Base-by-base conservation (phyloP, 768 basidiomycete species). In the Pleurotus tuoliensis region DNA sequence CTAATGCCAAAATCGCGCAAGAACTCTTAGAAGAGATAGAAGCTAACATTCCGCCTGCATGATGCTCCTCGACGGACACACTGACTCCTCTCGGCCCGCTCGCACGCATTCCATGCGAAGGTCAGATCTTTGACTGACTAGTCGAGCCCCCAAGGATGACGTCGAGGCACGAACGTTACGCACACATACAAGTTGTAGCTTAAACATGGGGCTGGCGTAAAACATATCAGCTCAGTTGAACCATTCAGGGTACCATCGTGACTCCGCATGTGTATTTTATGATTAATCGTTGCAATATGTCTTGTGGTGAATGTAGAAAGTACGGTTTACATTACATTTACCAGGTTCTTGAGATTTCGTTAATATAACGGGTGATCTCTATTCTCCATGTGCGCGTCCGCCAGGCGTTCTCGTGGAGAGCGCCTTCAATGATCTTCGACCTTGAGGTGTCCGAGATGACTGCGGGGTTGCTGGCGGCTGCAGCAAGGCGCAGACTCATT, bases 1-100 rank as follows among this genome's bases (percentile, higher is more conserved):
- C 82, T 43, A 88, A 76, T 64, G 82, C 85, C 41, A 88, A 88
- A 72, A 82, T 88, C 58, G 87, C 88, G 6, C 74, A 79, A 59
- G 88, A 89, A 46, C 74, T 91, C 37, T 69, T 89, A 58, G 82
- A 86, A 55, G 77, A 79, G 62, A 79, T 83, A 47, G 71, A 74
- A 47, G 72, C 74, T 46, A 76, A 80, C 65, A 74, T 82, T 59
- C 81, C 81, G 47, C 48, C 69, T 18, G 73, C 59, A 69, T 68
- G 47, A 74, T 55, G 39, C 37, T 11, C 30, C 55, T 9, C 43
- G 16, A 25, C 11, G 41, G 30, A 16, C 9, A 30, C 39, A n/a
- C 41, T n/a, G 16, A 15, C 16, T 25, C 24, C n/a, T 9, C 13
- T 13, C 16, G 46, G 13, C 24, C 22, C 13, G 20, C 22, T 9